These are phyloP conservation scores for Kwoniella sp. DNA, from an alignment of 768 basidiomycete species.

Conservation along the genomic window DNA sequence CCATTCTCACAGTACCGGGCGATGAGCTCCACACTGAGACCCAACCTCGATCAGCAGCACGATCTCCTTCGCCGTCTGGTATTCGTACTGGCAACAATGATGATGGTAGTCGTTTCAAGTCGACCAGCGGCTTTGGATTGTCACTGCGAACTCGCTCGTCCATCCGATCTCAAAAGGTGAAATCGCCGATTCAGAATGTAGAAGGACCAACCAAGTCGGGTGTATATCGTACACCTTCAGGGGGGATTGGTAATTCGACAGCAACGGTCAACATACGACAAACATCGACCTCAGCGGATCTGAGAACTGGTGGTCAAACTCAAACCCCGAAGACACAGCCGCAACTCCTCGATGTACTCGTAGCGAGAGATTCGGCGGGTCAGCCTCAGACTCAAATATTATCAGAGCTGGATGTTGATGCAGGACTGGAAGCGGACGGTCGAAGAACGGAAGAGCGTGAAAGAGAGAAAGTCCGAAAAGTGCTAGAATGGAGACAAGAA, in stretches of 20 bases:
- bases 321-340: not conserved
- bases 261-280: too few species aligned
- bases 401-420: not conserved
- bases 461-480: slow-evolving; percentile 8
- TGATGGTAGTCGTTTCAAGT: not conserved
- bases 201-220: not conserved
- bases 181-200: not conserved
- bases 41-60: too few species aligned
- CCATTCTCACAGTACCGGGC: not conserved
- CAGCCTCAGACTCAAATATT: not conserved
- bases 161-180: not conserved
- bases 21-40: too few species aligned
- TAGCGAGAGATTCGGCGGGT: slow-evolving; percentile 4
- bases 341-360: slow-evolving; percentile 1
- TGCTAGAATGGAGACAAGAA: slow-evolving; percentile 19
- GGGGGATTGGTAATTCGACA: not conserved
- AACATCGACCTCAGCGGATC: too few species aligned
- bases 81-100: too few species aligned
- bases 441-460: not conserved
- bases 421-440: not conserved
- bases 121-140: not conserved
- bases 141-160: not conserved
- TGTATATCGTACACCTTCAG: not conserved
- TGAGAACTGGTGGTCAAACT: too few species aligned
- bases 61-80: not conserved